Base-by-base conservation (phyloP, 331 rosid genomes). In the Spiraea crenata region DNA sequence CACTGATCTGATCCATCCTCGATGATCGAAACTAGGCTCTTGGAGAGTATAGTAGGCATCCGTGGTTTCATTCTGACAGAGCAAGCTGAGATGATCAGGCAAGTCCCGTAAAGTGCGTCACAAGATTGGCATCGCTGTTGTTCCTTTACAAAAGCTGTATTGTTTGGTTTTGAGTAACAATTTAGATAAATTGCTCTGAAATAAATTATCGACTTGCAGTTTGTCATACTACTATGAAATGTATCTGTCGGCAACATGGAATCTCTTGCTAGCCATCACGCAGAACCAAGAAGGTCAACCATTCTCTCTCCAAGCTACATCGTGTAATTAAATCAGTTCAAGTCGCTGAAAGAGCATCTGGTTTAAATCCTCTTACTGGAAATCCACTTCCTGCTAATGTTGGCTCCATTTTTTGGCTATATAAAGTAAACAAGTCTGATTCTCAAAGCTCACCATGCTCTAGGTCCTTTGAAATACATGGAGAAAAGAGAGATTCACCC, bases 211-310 rank as follows among this genome's bases (percentile, higher is more conserved):
- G 67, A 46, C 70, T 50, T 82, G 66, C 91, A 95, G 99, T 95
- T 83, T 95, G 98, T 63, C 98, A 98, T 1, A 95, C 99, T 35
- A 95, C 99, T 47, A 95, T 95, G 99, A 95, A 95, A 84, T 96
- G 99, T 67, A 95, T 95, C 47, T 95, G 99, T 70, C 88, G 99
- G 84, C 99, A 95, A 82, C 96, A 95, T 69, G 99, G 99, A 72
- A 95, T 95, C 74, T 91, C 99, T 39, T 93, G 99, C 38, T 95
- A 98, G 99, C 98, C 99, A 19, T 95, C 99, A 45, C 96, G 98
- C 69, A 95, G 91, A 90, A 91, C 91, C 76, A 91, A 91, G 78
- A 95, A 89, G 85, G 96, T 95, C 48, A 95, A 91, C 75, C 96
- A 85, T 70, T 91, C 99, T 64, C 85, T 95, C 70, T 84, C 92